Evolutionary conservation across 2,329 filamentous ascomycete species (phyloP).

Genomic region (Beauveria asiatica): DNA sequence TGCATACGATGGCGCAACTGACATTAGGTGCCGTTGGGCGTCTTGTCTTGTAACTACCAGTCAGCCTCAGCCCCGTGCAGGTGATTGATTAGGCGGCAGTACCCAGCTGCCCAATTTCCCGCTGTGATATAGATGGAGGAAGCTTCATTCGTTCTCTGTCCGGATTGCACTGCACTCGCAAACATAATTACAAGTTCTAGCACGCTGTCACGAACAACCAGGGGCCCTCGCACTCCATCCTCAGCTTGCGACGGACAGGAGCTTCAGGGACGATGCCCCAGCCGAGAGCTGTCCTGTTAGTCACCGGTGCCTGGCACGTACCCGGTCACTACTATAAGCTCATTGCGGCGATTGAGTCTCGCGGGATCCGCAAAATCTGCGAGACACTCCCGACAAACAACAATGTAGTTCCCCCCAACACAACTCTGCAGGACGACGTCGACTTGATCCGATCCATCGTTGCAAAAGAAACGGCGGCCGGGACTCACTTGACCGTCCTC

Average conservation of each 20-base stretch:
- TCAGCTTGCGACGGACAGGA: neutral
- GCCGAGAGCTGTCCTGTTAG: constrained; percentile 11
- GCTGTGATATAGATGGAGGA: too few relatives aligned
- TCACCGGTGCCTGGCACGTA: constrained; percentile 16
- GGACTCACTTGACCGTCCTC: neutral
- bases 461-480: neutral
- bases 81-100: too few relatives aligned
- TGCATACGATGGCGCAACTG: too few relatives aligned
- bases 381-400: constrained; percentile 15
- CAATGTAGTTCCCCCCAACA: constrained; percentile 14
- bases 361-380: constrained; percentile 13
- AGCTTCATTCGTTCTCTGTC: too few relatives aligned
- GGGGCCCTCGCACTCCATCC: neutral
- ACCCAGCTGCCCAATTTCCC: too few relatives aligned
- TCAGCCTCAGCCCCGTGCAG: too few relatives aligned
- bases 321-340: constrained; percentile 14
- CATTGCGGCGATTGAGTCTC: constrained; percentile 7
- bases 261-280: neutral
- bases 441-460: neutral
- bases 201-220: too few relatives aligned
- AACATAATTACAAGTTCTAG: too few relatives aligned
- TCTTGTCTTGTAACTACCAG: too few relatives aligned
- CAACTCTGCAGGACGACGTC: constrained; percentile 13
- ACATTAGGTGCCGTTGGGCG: too few relatives aligned
- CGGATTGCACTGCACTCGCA: too few relatives aligned